Base-by-base conservation (phyloP, 176 grass and related monocot genomes). In the Triticum dicoccoides region DNA sequence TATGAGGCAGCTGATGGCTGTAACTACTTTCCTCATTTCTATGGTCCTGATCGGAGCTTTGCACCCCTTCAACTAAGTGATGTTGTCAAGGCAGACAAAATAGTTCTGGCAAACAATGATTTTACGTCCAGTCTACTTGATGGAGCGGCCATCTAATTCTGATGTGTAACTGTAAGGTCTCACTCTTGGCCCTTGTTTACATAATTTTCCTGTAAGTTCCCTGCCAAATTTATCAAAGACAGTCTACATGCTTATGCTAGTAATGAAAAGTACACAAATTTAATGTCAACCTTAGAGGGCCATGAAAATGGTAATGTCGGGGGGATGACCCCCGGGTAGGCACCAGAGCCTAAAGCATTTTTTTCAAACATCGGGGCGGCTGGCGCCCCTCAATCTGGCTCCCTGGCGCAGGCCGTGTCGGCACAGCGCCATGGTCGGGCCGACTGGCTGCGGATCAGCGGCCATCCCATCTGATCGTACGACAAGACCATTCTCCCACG, bases 1-100 rank as follows among this genome's bases (percentile, higher is more conserved):
- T 93, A 90, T 86, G 95, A 95, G 85, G 58, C 84, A 17, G 89
- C 71, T n/a, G 89, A 97, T 80, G 87, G 65, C 38, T 85, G 79
- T 37, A 97, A 84, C 33, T 86, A 91, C 68, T 97, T 97, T 32
- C 95, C 95, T 71, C 95, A 95, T 91, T 97, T 97, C 63, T 95
- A 97, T 65, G 92, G 92, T 12, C 92, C 95, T 23, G 88, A 14
- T 67, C 78, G 65, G 75, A 95, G 91, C 72, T 95, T 95, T 42
- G 51, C 38, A 20, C 87, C 95, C 63, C 89, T 97, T 65, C 65
- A 69, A 39, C 44, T 90, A 56, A 80, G 88, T 77, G 27, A 3
- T 59, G 76, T 97, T 54, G 39, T 77, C 9, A 93, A 90, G 79
- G 84, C 83, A 3, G 85, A 90, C 44, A 97, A 91, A 89, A 65